Evolutionary conservation across 345 rosid species (phyloP), one percentile per base, ranked within the genome.

Genomic region (thale cress (Arabidopsis thaliana)): DNA sequence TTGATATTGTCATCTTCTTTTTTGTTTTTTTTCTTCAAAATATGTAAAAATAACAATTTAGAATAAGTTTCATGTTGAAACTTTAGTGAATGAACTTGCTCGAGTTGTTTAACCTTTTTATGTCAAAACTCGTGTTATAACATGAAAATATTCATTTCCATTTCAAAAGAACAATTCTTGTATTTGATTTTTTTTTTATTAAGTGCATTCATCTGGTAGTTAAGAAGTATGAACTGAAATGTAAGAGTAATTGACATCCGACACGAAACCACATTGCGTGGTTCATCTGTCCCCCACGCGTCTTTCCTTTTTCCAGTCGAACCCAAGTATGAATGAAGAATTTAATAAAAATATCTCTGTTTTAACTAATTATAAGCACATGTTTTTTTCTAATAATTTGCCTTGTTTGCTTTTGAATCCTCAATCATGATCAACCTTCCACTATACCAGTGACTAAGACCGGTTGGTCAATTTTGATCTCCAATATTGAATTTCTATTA

Each of bases 271-370:
- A 58, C 66, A 56, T 46, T 70, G 22, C 30, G 53, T 62, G 80
- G 71, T 64, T 59, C 9, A 33, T 41, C 14, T 65, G 76, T 14
- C 46, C 13, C 80, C 67, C 80, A 77, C 80, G 80, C 76, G 33
- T 71, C 72, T 55, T 51, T 1, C 36, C 12, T 8, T 46, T 67
- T 13, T 42, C 34, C 51, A 55, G 11, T 25, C 38, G 28, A 44
- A 28, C 32, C 32, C 32, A 67, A 30, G 9, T 50, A 12, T 25
- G 2, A 48, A 16, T 1, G 24, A 41, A 40, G 65, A 46, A 41
- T 38, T 24, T 52, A 61, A 60, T 22, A 52, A 49, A 49, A 38
- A 67, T 42, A 76, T 59, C 57, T 76, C 57, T 76, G 24, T 20
- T 11, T 20, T 3, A 2, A 52, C 64, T 38, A 38, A 50, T 38